Base-by-base conservation (phyloP, 495 filamentous ascomycete genomes). In the Lichenothelia convexa region DNA sequence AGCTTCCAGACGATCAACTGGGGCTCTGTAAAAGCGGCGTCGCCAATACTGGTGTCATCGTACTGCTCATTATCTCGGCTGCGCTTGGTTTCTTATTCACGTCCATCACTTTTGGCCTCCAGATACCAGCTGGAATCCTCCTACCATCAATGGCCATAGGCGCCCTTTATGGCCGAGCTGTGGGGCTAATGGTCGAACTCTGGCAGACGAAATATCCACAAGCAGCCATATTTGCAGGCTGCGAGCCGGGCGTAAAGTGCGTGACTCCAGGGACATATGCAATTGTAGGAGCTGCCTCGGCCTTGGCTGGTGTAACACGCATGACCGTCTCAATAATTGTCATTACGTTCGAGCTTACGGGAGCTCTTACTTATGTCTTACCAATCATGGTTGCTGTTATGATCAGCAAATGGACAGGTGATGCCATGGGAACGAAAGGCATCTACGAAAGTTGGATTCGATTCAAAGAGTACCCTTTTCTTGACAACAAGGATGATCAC, bases 351-450 rank as follows among this genome's bases (percentile, higher is more conserved):
- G 89, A 97, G 58, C 73, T 97, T 19, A 97, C 89, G 0, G 89
- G 89, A 18, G 91, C 89, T 0, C 62, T 97, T 11, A 92, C 86
- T 0, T 95, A 97, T 53, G 89, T 97, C 21, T 74, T 97, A 8
- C 89, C 89, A 15, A 95, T 97, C 51, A 97, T 97, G 89, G 80
- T 97, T 41, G 85, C 91, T n/a, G 89, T 97, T 41, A 93, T 97
- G 87, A 60, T 95, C 17, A 80, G 78, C 41, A 97, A 97, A 57
- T 97, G 89, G 89, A 84, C 93, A 16, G 89, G 89, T 48, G 89
- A 97, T 55, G 89, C 87, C 19, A 92, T 97, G 56, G 81, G 80
- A 13, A 82, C 81, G 34, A 73, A 80, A 13, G 89, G 91, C 20
- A 97, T 97, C 55, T 97, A 97, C 62, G 89, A 97, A 50, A 79